Evolutionary conservation across 768 basidiomycete species (phyloP), one percentile per base, ranked within the genome.

Genomic region (Cystobasidium ongulense): DNA sequence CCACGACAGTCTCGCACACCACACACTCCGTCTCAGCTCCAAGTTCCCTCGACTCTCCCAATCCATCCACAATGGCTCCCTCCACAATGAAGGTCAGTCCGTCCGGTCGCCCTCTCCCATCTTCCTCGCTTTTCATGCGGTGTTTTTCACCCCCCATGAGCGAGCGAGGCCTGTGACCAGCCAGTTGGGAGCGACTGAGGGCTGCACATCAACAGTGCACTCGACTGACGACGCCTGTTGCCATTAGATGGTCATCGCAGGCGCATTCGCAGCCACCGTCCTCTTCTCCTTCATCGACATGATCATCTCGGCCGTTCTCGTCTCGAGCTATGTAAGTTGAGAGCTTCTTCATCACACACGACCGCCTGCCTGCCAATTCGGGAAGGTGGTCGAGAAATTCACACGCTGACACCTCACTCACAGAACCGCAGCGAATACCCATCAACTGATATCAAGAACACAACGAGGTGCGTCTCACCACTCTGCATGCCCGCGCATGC

Each of bases 231-330:
- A 35, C 27, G 31, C 62, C 35, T 29, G 35, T 64, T 2, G 31
- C 17, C 43, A 17, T 4, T 27, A 67, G 65, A 25, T 67, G 43
- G 50, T 52, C 65, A 10, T 57, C 68, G 53, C 54, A 7, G 68
- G 68, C 50, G 54, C 54, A 52, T 36, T 71, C 23, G 68, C 10
- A 1, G 52, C 54, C 27, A 71, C 68, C 54, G 33, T 71, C 68
- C 39, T 71, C 50, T 35, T 71, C 53, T 27, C 73, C n/a, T 74
- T 74, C 64, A 74, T 74, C 53, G 73, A 74, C 41, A 74, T 74
- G 74, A 62, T 72, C 59, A 70, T 75, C 41, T 43, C 74, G n/a
- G 74, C 74, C 59, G 50, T 72, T 62, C 54, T 75, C 29, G 68
- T 75, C 8, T 33, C 39, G 10, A 54, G 46, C 23, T 75, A 75